These are phyloP conservation scores for Kalmanozyma brasiliensis DNA, from an alignment of 1,284 basidiomycete species.

Conservation along the genomic window DNA sequence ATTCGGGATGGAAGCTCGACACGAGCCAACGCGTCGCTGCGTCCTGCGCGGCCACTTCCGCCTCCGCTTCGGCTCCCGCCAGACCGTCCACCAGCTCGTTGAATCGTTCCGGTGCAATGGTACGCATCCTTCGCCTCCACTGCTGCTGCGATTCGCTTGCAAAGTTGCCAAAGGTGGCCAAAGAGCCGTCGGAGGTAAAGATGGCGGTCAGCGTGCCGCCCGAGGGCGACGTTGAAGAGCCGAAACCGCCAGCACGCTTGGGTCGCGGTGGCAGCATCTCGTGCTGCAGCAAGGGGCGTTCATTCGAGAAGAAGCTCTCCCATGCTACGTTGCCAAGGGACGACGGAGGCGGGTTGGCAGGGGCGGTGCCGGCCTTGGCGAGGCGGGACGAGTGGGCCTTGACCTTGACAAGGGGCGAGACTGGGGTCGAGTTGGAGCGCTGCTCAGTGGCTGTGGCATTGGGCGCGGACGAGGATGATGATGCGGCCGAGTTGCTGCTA, in stretches of 20 bases:
- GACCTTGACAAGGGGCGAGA: slow-evolving; percentile 34
- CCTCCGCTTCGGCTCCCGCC: slow-evolving; percentile 19
- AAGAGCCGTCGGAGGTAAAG: slow-evolving; percentile 33
- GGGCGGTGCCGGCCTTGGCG: slow-evolving; percentile 11
- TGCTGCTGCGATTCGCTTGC: slow-evolving; percentile 29
- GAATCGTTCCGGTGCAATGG: slow-evolving; percentile 50
- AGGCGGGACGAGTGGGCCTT: slow-evolving; percentile 20
- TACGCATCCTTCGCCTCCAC: slow-evolving; percentile 42
- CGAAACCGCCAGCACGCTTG: slow-evolving; percentile 34
- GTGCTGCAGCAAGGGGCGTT: slow-evolving; percentile 54
- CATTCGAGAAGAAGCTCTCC: slow-evolving; percentile 54
- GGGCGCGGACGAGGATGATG: slow-evolving; percentile 28
- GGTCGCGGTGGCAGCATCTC: slow-evolving; percentile 48
- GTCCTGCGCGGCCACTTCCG: slow-evolving; percentile 2
- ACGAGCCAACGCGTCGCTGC: slow-evolving; percentile 36
- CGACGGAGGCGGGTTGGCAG: slow-evolving; percentile 52
- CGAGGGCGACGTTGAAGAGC: slow-evolving; percentile 25
- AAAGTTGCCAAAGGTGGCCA: slow-evolving; percentile 44
- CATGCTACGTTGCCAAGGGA: slow-evolving; percentile 43
- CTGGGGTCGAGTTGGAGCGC: slow-evolving; percentile 10
- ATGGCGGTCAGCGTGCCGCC: slow-evolving; percentile 42
- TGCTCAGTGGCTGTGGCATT: slow-evolving; percentile 19
- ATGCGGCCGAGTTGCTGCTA: slow-evolving; percentile 30
- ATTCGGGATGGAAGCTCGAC: slow-evolving; percentile 42
- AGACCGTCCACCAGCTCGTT: slow-evolving; percentile 46